Base-by-base conservation (phyloP, 2,329 filamentous ascomycete species). In the Alternaria longipes region DNA sequence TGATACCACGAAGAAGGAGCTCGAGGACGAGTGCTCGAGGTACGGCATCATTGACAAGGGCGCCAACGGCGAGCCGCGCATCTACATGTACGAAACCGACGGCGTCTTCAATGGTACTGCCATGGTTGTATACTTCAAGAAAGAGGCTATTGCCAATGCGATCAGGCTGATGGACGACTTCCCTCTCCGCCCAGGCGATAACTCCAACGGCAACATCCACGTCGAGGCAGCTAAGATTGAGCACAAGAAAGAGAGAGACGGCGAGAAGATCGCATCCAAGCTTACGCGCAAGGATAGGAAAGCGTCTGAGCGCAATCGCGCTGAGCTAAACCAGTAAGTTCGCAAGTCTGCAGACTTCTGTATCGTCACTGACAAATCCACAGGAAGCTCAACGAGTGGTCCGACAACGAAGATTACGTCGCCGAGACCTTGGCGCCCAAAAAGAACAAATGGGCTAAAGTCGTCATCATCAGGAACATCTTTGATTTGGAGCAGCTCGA, bases 101-200 rank as follows among this genome's bases (percentile, higher is more conserved):
- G 88, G 90, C 1, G 95, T 93, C 20, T 97, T 97, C 84, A 98
- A 97, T 76, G 95, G 95, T 62, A 94, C 98, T 75, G 94, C 92
- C 3, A 85, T 99, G 32, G 84, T 99, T 56, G 92, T 98, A 36
- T 99, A 96, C 81, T 97, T 97, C 85, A 92, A 95, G 70, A 91
- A 93, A 0, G 93, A 97, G 75, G 96, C 92, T n/a, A 94, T 99
- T 60, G 84, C 91, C 42, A 90, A 93, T 82, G 92, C 92, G 45
- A 91, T 94, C 66, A 88, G 90, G 81, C 84, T 95, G 71, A 84
- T 93, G 12, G 92, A 96, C 77, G 92, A 93, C 72, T 91, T 90
- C 5, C 89, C 93, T 68, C 95, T 98, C 72, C 86, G 94, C 59
- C 84, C 91, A 61, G 79, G 90, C 71, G 69, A 75, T 18, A 64